Conservation (phyloP, 1,139 yeast genomes). For the Hansenula lynferdii region DNA sequence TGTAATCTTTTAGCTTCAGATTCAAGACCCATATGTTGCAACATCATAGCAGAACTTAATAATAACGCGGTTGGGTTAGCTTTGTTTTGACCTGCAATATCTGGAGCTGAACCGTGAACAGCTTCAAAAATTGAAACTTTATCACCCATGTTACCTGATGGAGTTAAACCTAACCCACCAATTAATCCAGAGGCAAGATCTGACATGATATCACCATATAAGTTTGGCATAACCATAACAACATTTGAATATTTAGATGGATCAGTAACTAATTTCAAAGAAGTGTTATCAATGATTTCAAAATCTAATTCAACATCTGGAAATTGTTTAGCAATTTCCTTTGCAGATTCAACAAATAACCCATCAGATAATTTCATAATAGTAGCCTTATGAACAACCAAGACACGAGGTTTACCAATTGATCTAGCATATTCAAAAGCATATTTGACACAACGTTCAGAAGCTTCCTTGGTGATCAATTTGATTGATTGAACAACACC, state of each 20-base stretch:
- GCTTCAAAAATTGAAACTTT: constrained; percentile 97
- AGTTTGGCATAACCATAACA: constrained; percentile 99
- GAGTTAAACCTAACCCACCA: constrained; percentile 98
- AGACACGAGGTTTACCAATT: constrained; percentile 81
- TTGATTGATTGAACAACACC: constrained; percentile 98
- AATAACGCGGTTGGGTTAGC: constrained; percentile 98
- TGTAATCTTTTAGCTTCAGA: constrained; percentile 80
- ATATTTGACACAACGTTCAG: constrained; percentile 93
- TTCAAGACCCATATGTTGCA: constrained; percentile 93
- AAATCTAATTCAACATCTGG: constrained; percentile 81
- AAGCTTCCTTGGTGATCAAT: constrained; percentile 93
- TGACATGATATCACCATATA: constrained; percentile 98
- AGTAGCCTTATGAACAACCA: constrained; percentile 97
- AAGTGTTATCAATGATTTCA: constrained; percentile 94
- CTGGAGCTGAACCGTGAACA: constrained; percentile 99
- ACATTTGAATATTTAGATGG: constrained; percentile 78
- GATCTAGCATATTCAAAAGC: constrained; percentile 95
- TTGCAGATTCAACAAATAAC: constrained; percentile 87
- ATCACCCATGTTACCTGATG: constrained; percentile 99
- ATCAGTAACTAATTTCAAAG: constrained; percentile 83
- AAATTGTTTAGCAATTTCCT: constrained; percentile 84
- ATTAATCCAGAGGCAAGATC: constrained; percentile 96
- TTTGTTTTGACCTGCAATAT: constrained; percentile 95
- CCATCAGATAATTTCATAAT: constrained; percentile 99
- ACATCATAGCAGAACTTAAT: constrained; percentile 97